Evolutionary conservation across 441 rosid genomes (phyloP).

Genomic region (Daphne laureola): DNA sequence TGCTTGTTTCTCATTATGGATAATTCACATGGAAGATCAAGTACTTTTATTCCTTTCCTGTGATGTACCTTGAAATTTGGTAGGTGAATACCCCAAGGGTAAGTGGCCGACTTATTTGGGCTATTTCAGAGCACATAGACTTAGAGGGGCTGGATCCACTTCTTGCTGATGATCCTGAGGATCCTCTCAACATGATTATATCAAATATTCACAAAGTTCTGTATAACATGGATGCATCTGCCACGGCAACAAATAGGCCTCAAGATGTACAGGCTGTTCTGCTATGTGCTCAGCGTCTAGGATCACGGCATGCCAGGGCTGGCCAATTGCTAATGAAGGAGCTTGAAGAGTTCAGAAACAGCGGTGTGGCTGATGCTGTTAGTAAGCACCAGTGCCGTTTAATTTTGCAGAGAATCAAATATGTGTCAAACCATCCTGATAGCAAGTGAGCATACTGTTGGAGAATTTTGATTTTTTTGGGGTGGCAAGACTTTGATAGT

Average conservation of each 20-base stretch:
- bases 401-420: constrained; percentile 89
- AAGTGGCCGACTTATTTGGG: constrained; percentile 83
- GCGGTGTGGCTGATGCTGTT: constrained; percentile 79
- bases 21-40: too few relatives aligned
- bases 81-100: constrained; percentile 81
- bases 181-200: constrained; percentile 72
- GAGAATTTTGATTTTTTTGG: neutral
- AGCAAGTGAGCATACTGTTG: constrained; percentile 42
- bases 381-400: constrained; percentile 92
- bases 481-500: neutral
- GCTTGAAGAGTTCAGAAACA: constrained; percentile 89
- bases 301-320: constrained; percentile 84
- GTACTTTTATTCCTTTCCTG: too few relatives aligned
- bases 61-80: constrained; percentile 9
- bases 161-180: constrained; percentile 98
- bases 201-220: constrained; percentile 85
- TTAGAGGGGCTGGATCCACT: constrained; percentile 97
- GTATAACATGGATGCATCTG: constrained; percentile 74
- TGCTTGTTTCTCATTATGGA: too few relatives aligned
- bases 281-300: constrained; percentile 85
- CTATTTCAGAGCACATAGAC: constrained; percentile 88
- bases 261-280: constrained; percentile 97
- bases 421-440: constrained; percentile 65
- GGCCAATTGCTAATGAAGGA: constrained; percentile 77
- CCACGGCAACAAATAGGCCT: constrained; percentile 71